These are phyloP conservation scores for Teunomyces atbi DNA, from an alignment of 805 yeast genomes.

Conservation along the genomic window DNA sequence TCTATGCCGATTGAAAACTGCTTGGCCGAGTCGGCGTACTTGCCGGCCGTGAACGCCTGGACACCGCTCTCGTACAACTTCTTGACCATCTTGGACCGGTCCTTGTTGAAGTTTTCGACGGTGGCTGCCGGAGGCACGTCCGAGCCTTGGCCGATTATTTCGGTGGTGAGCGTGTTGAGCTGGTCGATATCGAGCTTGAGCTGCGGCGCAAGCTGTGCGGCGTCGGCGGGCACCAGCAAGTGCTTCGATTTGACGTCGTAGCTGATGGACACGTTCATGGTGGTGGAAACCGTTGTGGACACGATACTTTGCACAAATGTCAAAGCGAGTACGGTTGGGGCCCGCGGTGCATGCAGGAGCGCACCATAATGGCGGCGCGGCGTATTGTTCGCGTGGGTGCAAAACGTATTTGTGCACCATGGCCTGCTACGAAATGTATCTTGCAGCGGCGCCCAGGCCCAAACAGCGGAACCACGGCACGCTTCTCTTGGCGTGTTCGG, in stretches of 20 bases:
- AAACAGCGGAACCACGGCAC: not conserved
- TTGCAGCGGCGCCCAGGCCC: not conserved
- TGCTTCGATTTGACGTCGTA: slow-evolving; percentile 31
- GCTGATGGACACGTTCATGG: slow-evolving; percentile 21
- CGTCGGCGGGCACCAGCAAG: slow-evolving; percentile 18
- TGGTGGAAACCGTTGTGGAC: not conserved
- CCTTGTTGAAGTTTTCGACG: slow-evolving; percentile 53
- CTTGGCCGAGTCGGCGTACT: slow-evolving; percentile 59
- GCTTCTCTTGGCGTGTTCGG: not conserved
- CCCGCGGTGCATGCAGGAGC: no score
- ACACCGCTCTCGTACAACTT: slow-evolving; percentile 67
- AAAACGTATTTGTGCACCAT: not conserved
- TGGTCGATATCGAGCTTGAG: slow-evolving; percentile 44
- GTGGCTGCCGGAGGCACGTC: slow-evolving; percentile 56
- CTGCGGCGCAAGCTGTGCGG: slow-evolving; percentile 21
- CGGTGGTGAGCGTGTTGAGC: slow-evolving; percentile 35
- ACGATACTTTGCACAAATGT: not conserved
- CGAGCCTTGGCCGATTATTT: slow-evolving; percentile 41
- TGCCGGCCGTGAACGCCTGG: slow-evolving; percentile 51
- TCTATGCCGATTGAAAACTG: slow-evolving; percentile 67
- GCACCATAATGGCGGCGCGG: no score
- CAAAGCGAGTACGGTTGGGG: not conserved
- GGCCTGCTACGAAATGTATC: not conserved
- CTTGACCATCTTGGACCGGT: slow-evolving; percentile 56
- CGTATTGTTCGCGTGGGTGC: not conserved